Evolutionary conservation across 805 yeast genomes (phyloP).

Genomic region (Ascoidea asiatica): DNA sequence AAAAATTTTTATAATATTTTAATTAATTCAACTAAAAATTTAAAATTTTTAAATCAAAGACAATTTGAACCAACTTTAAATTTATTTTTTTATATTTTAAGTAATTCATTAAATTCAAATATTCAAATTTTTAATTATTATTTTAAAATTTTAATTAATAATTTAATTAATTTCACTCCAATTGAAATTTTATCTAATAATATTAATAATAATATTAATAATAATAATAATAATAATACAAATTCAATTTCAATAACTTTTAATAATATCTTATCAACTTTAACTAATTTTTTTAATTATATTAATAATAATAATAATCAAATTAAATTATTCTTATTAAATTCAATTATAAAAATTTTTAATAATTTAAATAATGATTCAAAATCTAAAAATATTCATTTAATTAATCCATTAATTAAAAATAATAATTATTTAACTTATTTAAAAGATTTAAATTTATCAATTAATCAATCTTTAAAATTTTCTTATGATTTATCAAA

Average conservation of each 20-base stretch:
- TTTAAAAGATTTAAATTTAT: conserved; percentile 2
- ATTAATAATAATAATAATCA: conserved; percentile 2
- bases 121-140: background rate
- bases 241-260: conserved; percentile 8
- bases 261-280: conserved; percentile 7
- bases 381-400: conserved; percentile 4
- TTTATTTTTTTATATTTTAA: conserved; percentile 8
- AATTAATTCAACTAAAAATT: conserved; percentile 3
- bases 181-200: conserved; percentile 3
- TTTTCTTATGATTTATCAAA: conserved; percentile 7
- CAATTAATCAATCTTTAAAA: conserved; percentile 1
- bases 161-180: background rate
- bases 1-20: conserved; percentile 5
- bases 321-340: conserved; percentile 1
- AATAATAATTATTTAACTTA: conserved; percentile 8
- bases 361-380: conserved; percentile 6
- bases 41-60: conserved; percentile 5
- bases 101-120: conserved; percentile 3
- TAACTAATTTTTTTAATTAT: conserved; percentile 9
- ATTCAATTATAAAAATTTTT: conserved; percentile 5
- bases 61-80: conserved; percentile 8
- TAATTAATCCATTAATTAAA: conserved; percentile 6
- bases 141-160: conserved; percentile 3
- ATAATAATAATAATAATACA: conserved; percentile 6
- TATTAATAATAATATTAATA: conserved; percentile 5